Base-by-base conservation (phyloP, 2,329 filamentous ascomycete genomes). In the Cladosporium colombiae region DNA sequence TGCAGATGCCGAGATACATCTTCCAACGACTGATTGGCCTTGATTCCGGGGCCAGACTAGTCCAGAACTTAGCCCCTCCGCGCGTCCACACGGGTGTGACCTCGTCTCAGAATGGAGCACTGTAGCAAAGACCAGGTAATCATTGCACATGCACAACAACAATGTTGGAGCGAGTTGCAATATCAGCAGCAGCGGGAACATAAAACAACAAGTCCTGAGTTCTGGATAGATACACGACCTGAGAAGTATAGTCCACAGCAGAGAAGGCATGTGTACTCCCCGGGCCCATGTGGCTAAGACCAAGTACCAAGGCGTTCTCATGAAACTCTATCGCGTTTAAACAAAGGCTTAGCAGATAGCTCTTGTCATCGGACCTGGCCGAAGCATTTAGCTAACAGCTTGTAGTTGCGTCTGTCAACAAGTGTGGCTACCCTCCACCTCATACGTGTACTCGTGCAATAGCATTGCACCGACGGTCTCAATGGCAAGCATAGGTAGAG, bases 1-100 rank as follows among this genome's bases (percentile, higher is more conserved):
- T 29, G 31, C 52, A 31, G 52, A 33, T 55, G 52, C 52, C 52
- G 31, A 46, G 31, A 55, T 55, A 31, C 52, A 33, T 29, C 52
- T n/a, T 10, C 16, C 10, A 13, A 23, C 29, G 52, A 29, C 8
- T 33, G 52, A 55, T 55, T 55, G 52, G 52, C 52, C 10, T 55
- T 23, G 52, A 33, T 23, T 31, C 27, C 52, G n/a, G 52, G 52
- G 27, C 52, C n/a, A 31, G 52, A 55, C 52, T 55, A 46, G 52
- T 31, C 52, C 52, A 25, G 13, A 21, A 33, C n/a, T n/a, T 31
- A 55, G 31, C 52, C 52, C n/a, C 11, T 55, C 52, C 52, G 27
- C 52, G 52, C 52, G 52, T 18, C 52, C 52, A 46, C 40, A 21
- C n/a, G 40, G 8, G 10, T 46, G 40, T 13, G 8, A 46, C n/a